Evolutionary conservation across 371 early-diverging fungal species (phyloP).

Genomic region (Lichtheimia hyalospora): DNA sequence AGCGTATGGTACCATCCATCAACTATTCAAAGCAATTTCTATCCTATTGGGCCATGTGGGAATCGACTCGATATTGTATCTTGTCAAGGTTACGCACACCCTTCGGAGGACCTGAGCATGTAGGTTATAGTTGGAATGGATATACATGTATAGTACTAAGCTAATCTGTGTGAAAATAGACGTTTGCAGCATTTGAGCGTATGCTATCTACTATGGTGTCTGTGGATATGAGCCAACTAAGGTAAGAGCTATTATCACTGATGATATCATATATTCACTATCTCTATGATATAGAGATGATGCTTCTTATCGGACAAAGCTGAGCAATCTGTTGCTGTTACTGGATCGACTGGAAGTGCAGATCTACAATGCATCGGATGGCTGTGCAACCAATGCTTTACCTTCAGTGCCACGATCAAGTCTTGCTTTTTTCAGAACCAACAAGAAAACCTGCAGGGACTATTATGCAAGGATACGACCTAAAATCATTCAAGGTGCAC

Average conservation of each 20-base stretch:
- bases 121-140: slow-evolving; percentile 7
- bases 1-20: slow-evolving; percentile 3
- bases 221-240: background rate
- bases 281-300: slow-evolving; percentile 1
- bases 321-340: slow-evolving; percentile 47
- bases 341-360: slow-evolving; percentile 77
- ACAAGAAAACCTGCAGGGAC: slow-evolving; percentile 73
- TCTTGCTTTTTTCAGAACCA: slow-evolving; percentile 70
- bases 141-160: background rate
- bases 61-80: slow-evolving; percentile 74
- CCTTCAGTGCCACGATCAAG: slow-evolving; percentile 68
- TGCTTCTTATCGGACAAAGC: background rate
- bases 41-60: slow-evolving; percentile 78
- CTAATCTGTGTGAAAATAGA: slow-evolving; percentile 29
- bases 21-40: slow-evolving; percentile 40
- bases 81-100: slow-evolving; percentile 73
- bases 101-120: slow-evolving; percentile 75
- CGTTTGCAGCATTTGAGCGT: slow-evolving; percentile 71
- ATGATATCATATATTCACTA: too few species aligned
- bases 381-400: slow-evolving; percentile 53
- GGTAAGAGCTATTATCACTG: background rate
- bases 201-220: slow-evolving; percentile 37
- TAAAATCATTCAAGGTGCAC: slow-evolving; percentile 46
- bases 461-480: slow-evolving; percentile 71
- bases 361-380: slow-evolving; percentile 66